Conservation (phyloP, 2,329 filamentous ascomycete species). For the Neofusicoccum parvum region DNA sequence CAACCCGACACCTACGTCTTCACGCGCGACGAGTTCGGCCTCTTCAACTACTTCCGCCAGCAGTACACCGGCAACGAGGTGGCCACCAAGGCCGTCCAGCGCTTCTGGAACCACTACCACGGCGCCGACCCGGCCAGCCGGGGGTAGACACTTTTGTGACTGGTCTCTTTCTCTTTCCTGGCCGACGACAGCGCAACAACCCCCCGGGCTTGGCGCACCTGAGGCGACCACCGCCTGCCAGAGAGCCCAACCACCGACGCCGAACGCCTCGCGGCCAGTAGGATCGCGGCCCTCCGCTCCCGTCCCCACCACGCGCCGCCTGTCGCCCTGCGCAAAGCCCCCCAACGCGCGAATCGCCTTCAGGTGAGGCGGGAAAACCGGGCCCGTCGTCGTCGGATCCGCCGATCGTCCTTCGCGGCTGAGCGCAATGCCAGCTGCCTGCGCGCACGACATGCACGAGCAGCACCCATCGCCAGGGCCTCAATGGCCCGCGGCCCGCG, state of each 20-base stretch:
- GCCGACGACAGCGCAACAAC: constrained; percentile 6
- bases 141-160: constrained; percentile 10
- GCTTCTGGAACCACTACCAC: constrained; percentile 58
- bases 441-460: constrained; percentile 6
- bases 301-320: constrained; percentile 3
- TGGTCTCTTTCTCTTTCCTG: constrained; percentile 15
- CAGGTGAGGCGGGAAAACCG: not conserved
- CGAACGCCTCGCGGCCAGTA: not conserved
- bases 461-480: constrained; percentile 6
- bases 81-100: constrained; percentile 55
- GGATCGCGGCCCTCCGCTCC: constrained; percentile 5
- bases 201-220: constrained; percentile 1
- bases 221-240: not conserved
- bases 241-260: not conserved
- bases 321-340: not conserved
- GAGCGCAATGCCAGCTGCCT: constrained; percentile 1
- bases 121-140: constrained; percentile 25
- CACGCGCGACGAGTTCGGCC: constrained; percentile 74
- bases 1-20: constrained; percentile 73
- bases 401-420: constrained; percentile 5
- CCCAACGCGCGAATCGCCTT: not conserved
- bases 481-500: not conserved
- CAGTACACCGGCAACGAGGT: constrained; percentile 60
- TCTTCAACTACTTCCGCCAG: constrained; percentile 82
- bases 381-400: not conserved